Conservation (phyloP, 2,329 filamentous ascomycete species). For the Bipolaris victoriae region DNA sequence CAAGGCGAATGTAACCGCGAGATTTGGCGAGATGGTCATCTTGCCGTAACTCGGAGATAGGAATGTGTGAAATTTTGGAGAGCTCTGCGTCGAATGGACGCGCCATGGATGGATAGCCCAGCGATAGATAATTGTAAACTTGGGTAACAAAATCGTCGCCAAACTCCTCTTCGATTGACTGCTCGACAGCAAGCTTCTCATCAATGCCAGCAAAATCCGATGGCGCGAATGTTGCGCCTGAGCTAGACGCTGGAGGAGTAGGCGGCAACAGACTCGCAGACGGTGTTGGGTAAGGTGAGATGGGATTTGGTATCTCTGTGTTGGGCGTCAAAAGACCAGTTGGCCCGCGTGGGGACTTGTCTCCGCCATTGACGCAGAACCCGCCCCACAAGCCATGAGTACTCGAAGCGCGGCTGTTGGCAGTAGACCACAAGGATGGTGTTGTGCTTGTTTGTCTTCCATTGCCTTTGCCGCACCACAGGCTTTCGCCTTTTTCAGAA, state of each 20-base stretch:
- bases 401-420: constrained; percentile 57
- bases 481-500: constrained; percentile 56
- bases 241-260: constrained; percentile 46
- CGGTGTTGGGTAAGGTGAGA: constrained; percentile 49
- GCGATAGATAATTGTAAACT: constrained; percentile 94
- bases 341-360: constrained; percentile 50
- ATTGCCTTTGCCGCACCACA: constrained; percentile 62
- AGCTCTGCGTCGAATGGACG: constrained; percentile 84
- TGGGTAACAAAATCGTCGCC: constrained; percentile 87
- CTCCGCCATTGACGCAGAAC: constrained; percentile 61
- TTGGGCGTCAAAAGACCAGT: constrained; percentile 59
- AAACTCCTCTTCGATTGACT: constrained; percentile 69
- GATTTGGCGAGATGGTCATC: constrained; percentile 71
- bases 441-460: constrained; percentile 38
- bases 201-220: constrained; percentile 51
- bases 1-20: constrained; percentile 73
- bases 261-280: constrained; percentile 42
- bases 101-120: constrained; percentile 88
- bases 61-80: constrained; percentile 76
- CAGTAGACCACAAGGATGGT: constrained; percentile 45
- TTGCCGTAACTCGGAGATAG: constrained; percentile 70
- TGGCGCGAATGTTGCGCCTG: constrained; percentile 20
- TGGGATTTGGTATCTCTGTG: constrained; percentile 50
- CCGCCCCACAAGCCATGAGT: constrained; percentile 77
- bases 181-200: constrained; percentile 51